Conservation (phyloP, 257 asterid genomes). For the Salvia miltiorrhiza region DNA sequence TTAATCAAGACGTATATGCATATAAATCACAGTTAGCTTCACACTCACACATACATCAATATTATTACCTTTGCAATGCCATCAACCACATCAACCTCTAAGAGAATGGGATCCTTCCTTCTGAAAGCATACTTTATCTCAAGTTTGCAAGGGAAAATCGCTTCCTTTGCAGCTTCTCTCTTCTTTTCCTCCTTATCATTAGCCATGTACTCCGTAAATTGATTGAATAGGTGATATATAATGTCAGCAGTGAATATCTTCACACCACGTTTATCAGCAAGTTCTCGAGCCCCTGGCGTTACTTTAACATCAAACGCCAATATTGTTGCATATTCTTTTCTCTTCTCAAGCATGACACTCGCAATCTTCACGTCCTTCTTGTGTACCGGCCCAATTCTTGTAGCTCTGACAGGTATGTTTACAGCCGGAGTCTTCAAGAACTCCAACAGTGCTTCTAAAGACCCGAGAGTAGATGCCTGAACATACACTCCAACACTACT, state of each 20-base stretch:
- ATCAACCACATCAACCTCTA: conserved; percentile 88
- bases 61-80: conserved; percentile 72
- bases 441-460: conserved; percentile 91
- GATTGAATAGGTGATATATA: conserved; percentile 89
- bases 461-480: conserved; percentile 99
- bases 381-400: conserved; percentile 93
- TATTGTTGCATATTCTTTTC: conserved; percentile 85
- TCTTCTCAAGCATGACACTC: conserved; percentile 98
- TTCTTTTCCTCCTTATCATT: conserved; percentile 92
- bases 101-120: conserved; percentile 93
- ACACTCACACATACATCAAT: no score
- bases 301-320: conserved; percentile 96
- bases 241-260: conserved; percentile 86
- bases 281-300: conserved; percentile 88
- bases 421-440: conserved; percentile 92
- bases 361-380: conserved; percentile 97
- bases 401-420: conserved; percentile 95
- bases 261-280: conserved; percentile 87
- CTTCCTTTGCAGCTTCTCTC: conserved; percentile 92
- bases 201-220: conserved; percentile 91
- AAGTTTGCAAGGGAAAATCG: conserved; percentile 91
- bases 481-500: conserved; percentile 96
- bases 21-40: no score
- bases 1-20: no score
- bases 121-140: conserved; percentile 78